These are phyloP conservation scores for Halenospora varia DNA, from an alignment of 495 filamentous ascomycete genomes.

Conservation along the genomic window DNA sequence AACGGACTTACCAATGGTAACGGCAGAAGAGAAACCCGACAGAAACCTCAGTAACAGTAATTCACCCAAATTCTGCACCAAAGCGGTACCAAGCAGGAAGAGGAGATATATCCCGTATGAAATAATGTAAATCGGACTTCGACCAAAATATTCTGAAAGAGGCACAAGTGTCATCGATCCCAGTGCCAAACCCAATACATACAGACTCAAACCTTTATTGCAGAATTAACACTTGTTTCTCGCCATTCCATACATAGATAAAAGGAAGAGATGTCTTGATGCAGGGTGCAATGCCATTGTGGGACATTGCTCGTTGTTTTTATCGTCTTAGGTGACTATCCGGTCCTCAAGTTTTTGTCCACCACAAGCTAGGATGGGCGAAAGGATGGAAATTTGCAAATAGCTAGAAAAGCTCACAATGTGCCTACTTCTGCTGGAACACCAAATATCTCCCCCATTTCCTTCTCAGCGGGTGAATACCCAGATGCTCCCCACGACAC, in stretches of 20 bases:
- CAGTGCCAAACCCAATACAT: conserved; percentile 22
- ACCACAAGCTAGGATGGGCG: too few relatives aligned
- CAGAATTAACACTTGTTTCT: neutral
- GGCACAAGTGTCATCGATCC: conserved; percentile 8
- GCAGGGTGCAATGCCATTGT: too few relatives aligned
- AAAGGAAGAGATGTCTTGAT: too few relatives aligned
- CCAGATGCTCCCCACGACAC: conserved; percentile 41
- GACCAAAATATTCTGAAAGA: conserved; percentile 26
- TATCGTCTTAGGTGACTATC: too few relatives aligned
- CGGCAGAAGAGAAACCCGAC: conserved; percentile 25
- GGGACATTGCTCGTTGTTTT: too few relatives aligned
- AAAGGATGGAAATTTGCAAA: too few relatives aligned
- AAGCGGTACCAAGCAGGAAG: conserved; percentile 26
- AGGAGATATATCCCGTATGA: conserved; percentile 28
- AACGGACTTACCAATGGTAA: conserved; percentile 23
- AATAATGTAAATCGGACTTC: conserved; percentile 29
- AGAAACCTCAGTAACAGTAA: conserved; percentile 25
- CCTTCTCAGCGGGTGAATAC: conserved; percentile 36
- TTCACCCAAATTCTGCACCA: conserved; percentile 24
- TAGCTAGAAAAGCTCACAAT: too few relatives aligned
- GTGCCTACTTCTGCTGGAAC: neutral
- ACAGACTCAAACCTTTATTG: conserved; percentile 25
- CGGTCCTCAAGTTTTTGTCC: too few relatives aligned
- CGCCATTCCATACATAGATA: too few relatives aligned
- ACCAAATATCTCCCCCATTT: conserved; percentile 30